A percentile compares a stretch with the other conserved stretches of the same genome.
These are phyloP conservation scores for Trichocladium antarcticum DNA, from an alignment of 495 filamentous ascomycete species.

Conservation along the genomic window DNA sequence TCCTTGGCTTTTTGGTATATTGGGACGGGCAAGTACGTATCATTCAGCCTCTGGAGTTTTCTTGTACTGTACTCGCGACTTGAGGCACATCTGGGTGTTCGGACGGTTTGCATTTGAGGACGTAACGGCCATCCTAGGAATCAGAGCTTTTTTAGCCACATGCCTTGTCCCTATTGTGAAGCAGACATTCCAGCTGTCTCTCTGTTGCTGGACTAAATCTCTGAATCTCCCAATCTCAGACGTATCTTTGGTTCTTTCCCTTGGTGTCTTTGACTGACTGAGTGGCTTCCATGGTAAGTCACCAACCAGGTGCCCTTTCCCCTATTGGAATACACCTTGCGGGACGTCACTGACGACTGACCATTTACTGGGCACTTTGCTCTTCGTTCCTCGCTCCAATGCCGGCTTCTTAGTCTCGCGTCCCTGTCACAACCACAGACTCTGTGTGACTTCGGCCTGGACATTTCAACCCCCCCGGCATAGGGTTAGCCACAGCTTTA, in stretches of 20 bases:
- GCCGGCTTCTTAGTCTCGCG: not conserved
- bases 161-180: not conserved
- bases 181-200: not conserved
- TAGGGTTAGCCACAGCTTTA: slow-evolving; percentile 20
- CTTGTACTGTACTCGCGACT: slow-evolving; percentile 34
- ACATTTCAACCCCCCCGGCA: slow-evolving; percentile 13
- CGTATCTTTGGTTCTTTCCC: not conserved
- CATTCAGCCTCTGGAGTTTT: slow-evolving; percentile 22
- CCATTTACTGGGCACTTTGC: not conserved
- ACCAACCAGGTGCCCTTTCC: too few relatives aligned
- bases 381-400: not conserved
- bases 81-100: slow-evolving; percentile 12
- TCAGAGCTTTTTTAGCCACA: not conserved
- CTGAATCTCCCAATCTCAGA: not conserved
- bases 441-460: slow-evolving; percentile 6
- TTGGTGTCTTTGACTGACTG: too few relatives aligned
- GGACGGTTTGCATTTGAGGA: slow-evolving; percentile 17
- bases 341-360: not conserved
- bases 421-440: not conserved
- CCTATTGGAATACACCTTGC: not conserved
- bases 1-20: slow-evolving; percentile 10
- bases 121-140: slow-evolving; percentile 8
- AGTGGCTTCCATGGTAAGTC: too few relatives aligned
- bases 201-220: not conserved
- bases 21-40: slow-evolving; percentile 14